phyloP scores from a whole-genome alignment of 2,329 filamentous ascomycete genomes.

The Fonsecaea pedrosoi region DNA sequence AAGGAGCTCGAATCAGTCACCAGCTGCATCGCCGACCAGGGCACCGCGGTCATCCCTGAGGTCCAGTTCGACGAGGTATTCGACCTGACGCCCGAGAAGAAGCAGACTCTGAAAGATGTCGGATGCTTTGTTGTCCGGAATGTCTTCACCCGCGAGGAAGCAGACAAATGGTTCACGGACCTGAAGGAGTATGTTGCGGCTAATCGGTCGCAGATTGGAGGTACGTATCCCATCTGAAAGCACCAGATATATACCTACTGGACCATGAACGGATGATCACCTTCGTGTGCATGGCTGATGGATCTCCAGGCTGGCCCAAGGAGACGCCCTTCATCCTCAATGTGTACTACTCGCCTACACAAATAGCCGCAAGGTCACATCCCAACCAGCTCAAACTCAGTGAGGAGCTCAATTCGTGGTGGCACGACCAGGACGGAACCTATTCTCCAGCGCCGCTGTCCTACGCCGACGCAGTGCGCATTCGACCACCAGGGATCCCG shows the following conservation, averaged over 20 bases:
- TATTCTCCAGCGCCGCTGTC: constrained; percentile 47
- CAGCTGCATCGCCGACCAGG: constrained; percentile 46
- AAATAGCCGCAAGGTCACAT: constrained; percentile 49
- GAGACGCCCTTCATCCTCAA: constrained; percentile 50
- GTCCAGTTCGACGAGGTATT: constrained; percentile 44
- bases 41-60: constrained; percentile 46
- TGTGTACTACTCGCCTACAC: constrained; percentile 50
- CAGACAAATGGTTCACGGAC: constrained; percentile 38
- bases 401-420: constrained; percentile 49
- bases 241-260: background rate
- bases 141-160: constrained; percentile 30
- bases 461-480: constrained; percentile 51
- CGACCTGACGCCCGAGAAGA: constrained; percentile 46
- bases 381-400: constrained; percentile 49
- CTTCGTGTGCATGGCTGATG: background rate
- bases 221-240: constrained; percentile 9
- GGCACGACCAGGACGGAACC: constrained; percentile 45
- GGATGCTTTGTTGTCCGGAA: constrained; percentile 38
- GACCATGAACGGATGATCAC: background rate
- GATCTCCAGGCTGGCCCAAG: constrained; percentile 45
- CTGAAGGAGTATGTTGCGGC: constrained; percentile 45
- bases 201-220: constrained; percentile 38
- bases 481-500: constrained; percentile 47
- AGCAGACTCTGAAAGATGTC: constrained; percentile 36
- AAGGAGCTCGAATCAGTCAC: constrained; percentile 47